Base-by-base conservation (phyloP, 2,329 filamentous ascomycete genomes). In the Pseudovirgaria hyperparasitica region DNA sequence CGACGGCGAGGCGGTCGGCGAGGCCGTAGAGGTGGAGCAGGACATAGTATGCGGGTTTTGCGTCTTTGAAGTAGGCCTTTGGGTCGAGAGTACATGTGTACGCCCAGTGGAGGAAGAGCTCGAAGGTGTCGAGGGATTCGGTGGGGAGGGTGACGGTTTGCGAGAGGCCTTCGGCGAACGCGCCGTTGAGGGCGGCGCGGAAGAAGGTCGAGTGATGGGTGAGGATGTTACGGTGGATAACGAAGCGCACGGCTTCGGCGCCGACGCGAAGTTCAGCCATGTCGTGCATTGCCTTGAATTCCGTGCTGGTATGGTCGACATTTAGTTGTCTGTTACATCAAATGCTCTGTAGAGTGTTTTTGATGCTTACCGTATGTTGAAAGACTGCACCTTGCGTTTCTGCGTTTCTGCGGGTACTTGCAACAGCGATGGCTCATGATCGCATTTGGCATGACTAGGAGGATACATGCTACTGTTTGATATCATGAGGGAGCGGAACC, bases 101-200 rank as follows among this genome's bases (percentile, higher is more conserved):
- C 5, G 66, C 51, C 63, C 63, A 67, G 32, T 56, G 48, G n/a
- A 62, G 46, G 39, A 63, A 60, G 48, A 62, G 60, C 31, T 63
- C 58, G 42, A 66, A 66, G 30, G 52, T 52, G 16, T 57, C 50
- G 12, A 58, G 50, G 32, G 48, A 47, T 26, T 64, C 49, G 30
- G 62, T 59, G 18, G 58, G 54, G 9, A 67, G 50, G 5, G 40
- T 45, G 32, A 66, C 52, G 7, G 42, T 45, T 27, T 62, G 54
- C 13, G 52, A 44, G 13, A 46, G 36, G 14, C 56, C 54, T 48
- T 67, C 62, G 23, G 54, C 45, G 38, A 66, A 67, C 7, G 50
- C 42, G 26, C 58, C 54, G 16, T 55, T 58, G 24, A 67, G 55
- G 4, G 62, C 60, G 22, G 62, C 62, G 26, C 58, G 54, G 47